A percentile compares a stretch with the other conserved stretches of the same genome.
These are phyloP conservation scores for Trichoderma virens DNA, from an alignment of 495 filamentous ascomycete genomes.

Conservation along the genomic window DNA sequence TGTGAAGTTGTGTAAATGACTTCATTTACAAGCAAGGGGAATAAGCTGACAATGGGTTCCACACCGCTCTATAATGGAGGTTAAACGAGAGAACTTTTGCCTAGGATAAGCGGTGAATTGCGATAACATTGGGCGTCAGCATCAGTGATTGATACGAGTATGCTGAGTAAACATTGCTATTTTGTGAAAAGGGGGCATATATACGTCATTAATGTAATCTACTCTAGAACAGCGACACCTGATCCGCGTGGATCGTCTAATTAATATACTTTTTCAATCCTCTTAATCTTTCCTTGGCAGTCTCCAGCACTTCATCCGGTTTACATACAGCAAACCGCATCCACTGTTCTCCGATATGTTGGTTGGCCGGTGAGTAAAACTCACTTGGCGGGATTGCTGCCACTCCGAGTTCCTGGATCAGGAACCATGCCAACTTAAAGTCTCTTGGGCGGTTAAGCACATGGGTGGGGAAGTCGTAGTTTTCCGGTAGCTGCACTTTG, in stretches of 20 bases:
- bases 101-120: no score
- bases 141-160: no score
- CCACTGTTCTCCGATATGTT: constrained; percentile 82
- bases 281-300: constrained; percentile 79
- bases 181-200: no score
- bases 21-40: no score
- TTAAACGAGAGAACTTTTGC: no score
- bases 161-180: no score
- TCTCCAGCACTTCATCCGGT: constrained; percentile 83
- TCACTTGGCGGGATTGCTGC: constrained; percentile 94
- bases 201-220: no score
- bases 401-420: constrained; percentile 92
- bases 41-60: no score
- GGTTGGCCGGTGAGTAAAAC: constrained; percentile 81
- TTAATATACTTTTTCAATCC: constrained; percentile 74
- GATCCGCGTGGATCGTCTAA: constrained; percentile 3
- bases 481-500: constrained; percentile 70
- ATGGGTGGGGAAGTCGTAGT: constrained; percentile 82
- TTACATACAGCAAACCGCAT: constrained; percentile 96
- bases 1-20: no score
- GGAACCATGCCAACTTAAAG: constrained; percentile 91
- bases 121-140: no score
- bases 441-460: constrained; percentile 79
- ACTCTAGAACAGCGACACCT: no score
- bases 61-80: no score